Evolutionary conservation across 192 early-diverging fungal genomes (phyloP), one percentile per base, ranked within the genome.

Genomic region (Diversispora epigaea): DNA sequence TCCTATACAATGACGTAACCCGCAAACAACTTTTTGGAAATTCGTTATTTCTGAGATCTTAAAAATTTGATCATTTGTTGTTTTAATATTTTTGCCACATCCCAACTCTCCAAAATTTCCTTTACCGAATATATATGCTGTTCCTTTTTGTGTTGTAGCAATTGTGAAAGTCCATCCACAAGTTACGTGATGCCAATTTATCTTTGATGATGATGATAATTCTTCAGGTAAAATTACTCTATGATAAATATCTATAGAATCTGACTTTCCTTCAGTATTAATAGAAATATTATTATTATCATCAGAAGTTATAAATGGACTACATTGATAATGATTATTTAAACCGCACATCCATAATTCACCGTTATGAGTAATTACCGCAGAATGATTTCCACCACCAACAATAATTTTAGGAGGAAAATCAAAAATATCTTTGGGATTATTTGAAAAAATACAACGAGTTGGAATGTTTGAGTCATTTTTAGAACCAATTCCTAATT

Each of bases 311-410:
- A 6, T 15, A 63, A 40, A 39, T 39, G 61, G 78, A 22, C 81
- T 81, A 32, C 84, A 77, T 65, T 90, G 87, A n/a, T 81, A 77
- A 17, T 80, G 74, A 19, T 75, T 78, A 68, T 90, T 88, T 67
- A 75, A 75, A 15, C 89, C 89, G 0, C 73, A 75, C 76, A 84
- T 79, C 65, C 78, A 81, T 49, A 91, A 55, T 19, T 46, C 52
- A n/a, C 84, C 80, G 9, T 60, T 25, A 10, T 25, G 46, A 2
- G 83, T 82, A 17, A 89, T 77, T 14, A 88, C n/a, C 1, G 86
- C 87, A 3, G 89, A 80, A 75, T 92, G 91, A 74, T 92, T 92
- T 4, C 89, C 86, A n/a, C 91, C 91, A n/a, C 88, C 86, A 8
- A 81, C 56, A 56, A 90, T 81, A 39, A 63, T 63, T 14, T 57